Conservation (phyloP, 1,284 basidiomycete species). For the Schizopora paradoxa region DNA sequence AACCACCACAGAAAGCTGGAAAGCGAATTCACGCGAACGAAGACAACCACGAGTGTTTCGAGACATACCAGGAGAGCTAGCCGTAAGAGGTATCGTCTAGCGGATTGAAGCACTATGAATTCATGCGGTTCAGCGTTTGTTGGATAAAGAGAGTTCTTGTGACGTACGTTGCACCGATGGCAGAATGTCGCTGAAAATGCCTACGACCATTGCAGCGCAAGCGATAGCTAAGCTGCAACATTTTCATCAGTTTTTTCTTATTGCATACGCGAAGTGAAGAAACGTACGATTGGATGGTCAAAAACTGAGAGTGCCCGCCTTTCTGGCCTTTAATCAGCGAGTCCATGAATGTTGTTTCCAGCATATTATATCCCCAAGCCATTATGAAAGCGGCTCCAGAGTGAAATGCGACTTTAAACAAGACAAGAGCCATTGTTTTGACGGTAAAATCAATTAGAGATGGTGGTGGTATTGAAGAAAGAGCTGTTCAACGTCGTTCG, state of each 20-base stretch:
- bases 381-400: slow-evolving; percentile 38
- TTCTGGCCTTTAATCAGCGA: slow-evolving; percentile 40
- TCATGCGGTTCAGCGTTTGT: slow-evolving; percentile 6
- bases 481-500: too few species aligned
- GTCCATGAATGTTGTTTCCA: slow-evolving; percentile 34
- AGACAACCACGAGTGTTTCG: background rate
- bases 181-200: slow-evolving; percentile 45
- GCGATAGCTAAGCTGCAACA: slow-evolving; percentile 42
- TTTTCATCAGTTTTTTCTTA: background rate
- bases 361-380: slow-evolving; percentile 41
- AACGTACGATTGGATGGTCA: slow-evolving; percentile 72
- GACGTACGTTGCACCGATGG: slow-evolving; percentile 40
- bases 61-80: slow-evolving; percentile 55
- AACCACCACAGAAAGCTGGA: slow-evolving; percentile 59
- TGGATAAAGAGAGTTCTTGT: background rate
- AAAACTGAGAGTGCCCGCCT: slow-evolving; percentile 64
- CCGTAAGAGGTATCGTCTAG: slow-evolving; percentile 56
- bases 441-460: too few species aligned
- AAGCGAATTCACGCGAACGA: slow-evolving; percentile 6
- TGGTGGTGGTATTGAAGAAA: too few species aligned
- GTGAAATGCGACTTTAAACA: slow-evolving; percentile 38
- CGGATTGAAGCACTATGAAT: slow-evolving; percentile 33
- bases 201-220: slow-evolving; percentile 45
- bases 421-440: too few species aligned
- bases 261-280: background rate